Evolutionary conservation across 305 asterid genomes (phyloP), one percentile per base, ranked within the genome.

Genomic region (Ilex paraguariensis): DNA sequence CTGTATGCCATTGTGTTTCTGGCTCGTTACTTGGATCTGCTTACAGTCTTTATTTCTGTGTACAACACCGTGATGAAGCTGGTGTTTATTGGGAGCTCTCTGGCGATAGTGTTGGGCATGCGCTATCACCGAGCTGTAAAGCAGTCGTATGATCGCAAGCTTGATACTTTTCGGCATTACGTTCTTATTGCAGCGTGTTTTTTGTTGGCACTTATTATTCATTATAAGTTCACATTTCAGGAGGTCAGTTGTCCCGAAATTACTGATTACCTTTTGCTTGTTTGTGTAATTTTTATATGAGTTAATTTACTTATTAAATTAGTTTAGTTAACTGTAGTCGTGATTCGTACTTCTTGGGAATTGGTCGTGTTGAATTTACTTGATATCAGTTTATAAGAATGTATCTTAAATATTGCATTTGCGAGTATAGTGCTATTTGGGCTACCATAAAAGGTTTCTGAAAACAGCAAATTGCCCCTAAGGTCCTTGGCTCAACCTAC

Each of bases 91-190:
- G 90, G 77, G 59, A 87, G 97, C 76, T 82, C 97, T 76, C 53
- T 90, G 70, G 88, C 92, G 49, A 87, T 87, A 69, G 87, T 90
- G 28, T 90, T 88, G 85, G 85, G 91, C 66, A 90, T 90, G 92
- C 75, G 92, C 79, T 78, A 75, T 73, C 86, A 90, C 76, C 73
- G 60, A 30, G 77, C 63, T 57, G 84, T 87, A 63, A 84, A 72
- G 77, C 86, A 95, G 39, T 83, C 97, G 67, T 90, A 87, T 69
- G 95, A 90, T 73, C 90, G 78, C 61, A 86, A 87, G 53, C 81
- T 83, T 60, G 97, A 90, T 69, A 90, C 92, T 21, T 90, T 90
- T 51, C 79, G 95, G 68, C 87, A 90, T 71, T 81, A 79, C 77
- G 65, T 83, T 66, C 90, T 90, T 55, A 66, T 85, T 31, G 86